phyloP scores from a whole-genome alignment of 2,329 filamentous ascomycete genomes.

The Pleurostoma richardsiae region DNA sequence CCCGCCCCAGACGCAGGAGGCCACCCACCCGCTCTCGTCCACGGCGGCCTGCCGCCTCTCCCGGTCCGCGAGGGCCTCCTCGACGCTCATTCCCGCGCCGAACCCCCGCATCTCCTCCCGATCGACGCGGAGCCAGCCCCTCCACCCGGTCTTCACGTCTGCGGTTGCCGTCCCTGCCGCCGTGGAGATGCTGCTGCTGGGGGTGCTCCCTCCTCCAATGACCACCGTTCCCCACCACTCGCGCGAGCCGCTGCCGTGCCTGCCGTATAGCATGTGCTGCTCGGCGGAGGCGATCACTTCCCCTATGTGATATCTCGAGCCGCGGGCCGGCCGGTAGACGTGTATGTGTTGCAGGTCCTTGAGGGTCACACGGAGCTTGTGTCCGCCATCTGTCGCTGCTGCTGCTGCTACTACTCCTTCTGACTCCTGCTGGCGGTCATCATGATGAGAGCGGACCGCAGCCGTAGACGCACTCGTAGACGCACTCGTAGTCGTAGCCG shows the following conservation, averaged over 20 bases:
- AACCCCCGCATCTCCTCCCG: constrained; percentile 35
- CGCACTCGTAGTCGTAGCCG: background rate
- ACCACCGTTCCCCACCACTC: constrained; percentile 57
- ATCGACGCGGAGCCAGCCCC: constrained; percentile 50
- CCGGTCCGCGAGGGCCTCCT: constrained; percentile 39
- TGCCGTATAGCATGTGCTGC: constrained; percentile 45
- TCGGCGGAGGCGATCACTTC: constrained; percentile 34
- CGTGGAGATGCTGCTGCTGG: constrained; percentile 14
- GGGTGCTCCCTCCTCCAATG: constrained; percentile 33
- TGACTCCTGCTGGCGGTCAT: background rate
- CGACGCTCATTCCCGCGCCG: constrained; percentile 28
- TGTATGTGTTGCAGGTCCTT: constrained; percentile 45
- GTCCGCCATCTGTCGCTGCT: too few species aligned
- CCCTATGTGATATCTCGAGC: constrained; percentile 12
- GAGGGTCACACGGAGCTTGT: constrained; percentile 7
- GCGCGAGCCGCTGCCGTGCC: constrained; percentile 35
- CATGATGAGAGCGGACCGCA: background rate
- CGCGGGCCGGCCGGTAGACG: constrained; percentile 35
- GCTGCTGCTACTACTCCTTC: too few species aligned
- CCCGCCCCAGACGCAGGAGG: constrained; percentile 42
- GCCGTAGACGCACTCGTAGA: background rate
- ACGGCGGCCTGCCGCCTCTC: constrained; percentile 31
- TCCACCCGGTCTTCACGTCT: constrained; percentile 25
- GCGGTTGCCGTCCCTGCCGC: constrained; percentile 21
- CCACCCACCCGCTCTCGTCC: constrained; percentile 39